These are phyloP conservation scores for Theobroma grandiflorum DNA, from an alignment of 441 rosid genomes.

Conservation along the genomic window DNA sequence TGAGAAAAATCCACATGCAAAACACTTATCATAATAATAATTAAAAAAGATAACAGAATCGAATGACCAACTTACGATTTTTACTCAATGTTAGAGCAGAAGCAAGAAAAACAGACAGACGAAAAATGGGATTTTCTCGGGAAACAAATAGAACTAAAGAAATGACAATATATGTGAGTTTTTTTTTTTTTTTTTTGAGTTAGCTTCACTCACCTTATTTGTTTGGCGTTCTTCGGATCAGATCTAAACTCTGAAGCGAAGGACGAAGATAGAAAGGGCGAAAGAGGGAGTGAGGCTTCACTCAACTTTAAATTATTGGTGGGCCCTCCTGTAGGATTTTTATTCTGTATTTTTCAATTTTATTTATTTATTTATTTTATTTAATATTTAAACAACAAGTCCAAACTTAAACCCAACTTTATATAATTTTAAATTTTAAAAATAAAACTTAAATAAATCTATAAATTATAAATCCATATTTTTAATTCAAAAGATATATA, in stretches of 20 bases:
- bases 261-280: not conserved
- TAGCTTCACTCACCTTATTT: not conserved
- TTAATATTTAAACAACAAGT: too few relatives aligned
- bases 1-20: constrained; percentile 13
- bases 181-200: not conserved
- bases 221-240: constrained; percentile 7
- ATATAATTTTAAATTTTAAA: too few relatives aligned
- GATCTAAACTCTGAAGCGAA: constrained; percentile 14
- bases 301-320: constrained; percentile 3
- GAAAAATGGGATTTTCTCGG: not conserved
- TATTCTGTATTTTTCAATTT: not conserved
- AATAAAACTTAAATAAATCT: too few relatives aligned
- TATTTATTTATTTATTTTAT: not conserved
- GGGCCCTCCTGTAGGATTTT: not conserved
- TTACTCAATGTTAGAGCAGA: not conserved
- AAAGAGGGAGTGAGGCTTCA: not conserved
- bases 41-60: not conserved
- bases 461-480: too few relatives aligned
- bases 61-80: not conserved
- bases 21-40: not conserved
- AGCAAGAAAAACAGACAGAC: not conserved
- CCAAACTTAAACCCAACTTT: too few relatives aligned
- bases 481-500: too few relatives aligned
- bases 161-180: not conserved
- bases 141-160: constrained; percentile 17